Evolutionary conservation across 2,329 filamentous ascomycete genomes (phyloP), one percentile per base, ranked within the genome.

Genomic region (Cladosporium sp.): DNA sequence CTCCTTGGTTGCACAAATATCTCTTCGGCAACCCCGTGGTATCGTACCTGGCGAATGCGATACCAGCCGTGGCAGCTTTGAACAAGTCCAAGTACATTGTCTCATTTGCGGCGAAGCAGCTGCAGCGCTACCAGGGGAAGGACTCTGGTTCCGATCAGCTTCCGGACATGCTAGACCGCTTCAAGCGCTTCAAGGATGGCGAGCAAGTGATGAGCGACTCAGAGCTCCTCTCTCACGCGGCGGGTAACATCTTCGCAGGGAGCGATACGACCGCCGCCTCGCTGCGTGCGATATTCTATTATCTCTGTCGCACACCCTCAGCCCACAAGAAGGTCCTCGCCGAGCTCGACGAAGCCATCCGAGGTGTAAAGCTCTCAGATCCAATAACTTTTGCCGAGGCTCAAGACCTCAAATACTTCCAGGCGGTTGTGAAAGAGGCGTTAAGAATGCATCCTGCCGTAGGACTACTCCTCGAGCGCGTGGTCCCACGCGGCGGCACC

Each of bases 191-290:
- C 58, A 69, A 68, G 28, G 70, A 72, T 51, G 69, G 68, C 16
- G 68, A 70, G 43, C 65, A 68, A 57, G 60, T 71, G 11, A 72
- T 71, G 66, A 66, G 66, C 51, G 66, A 70, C 26, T 62, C 66
- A 18, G 61, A 63, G 21, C 63, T 72, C 58, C 67, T 71, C 14
- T 68, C 63, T 10, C 68, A 70, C 61, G 65, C 67, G 6, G 57
- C 39, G 5, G 87, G 79, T 86, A 86, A 73, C 79, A 89, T 43
- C 21, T 73, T 75, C 61, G 77, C 78, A 7, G 78, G 78, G 5
- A 74, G 72, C 48, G 78, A 79, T 61, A 81, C 79, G 5, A 81
- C 79, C 1, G 79, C 77, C 10, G 80, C 78, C 43, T 73, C 76
- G 0, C 70, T 82, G 6, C 72, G 77, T 5, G 74, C 79, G 1